Evolutionary conservation across 2,329 filamentous ascomycete species (phyloP).

Genomic region (Fusarium sp.): DNA sequence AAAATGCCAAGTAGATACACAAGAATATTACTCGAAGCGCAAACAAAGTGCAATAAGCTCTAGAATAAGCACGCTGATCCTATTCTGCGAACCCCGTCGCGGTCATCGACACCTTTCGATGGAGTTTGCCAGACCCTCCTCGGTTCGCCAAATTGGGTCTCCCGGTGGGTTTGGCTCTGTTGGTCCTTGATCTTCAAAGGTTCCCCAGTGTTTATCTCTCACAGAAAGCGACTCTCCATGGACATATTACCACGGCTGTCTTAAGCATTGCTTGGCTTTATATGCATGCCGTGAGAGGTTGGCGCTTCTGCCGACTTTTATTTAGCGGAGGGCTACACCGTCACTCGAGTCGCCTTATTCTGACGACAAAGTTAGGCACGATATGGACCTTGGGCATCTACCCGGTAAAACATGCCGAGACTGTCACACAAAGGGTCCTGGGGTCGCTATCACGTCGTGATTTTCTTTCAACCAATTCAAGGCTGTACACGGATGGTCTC

Average conservation of each 20-base stretch:
- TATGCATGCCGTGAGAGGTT: background rate
- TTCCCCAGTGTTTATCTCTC: conserved; percentile 4
- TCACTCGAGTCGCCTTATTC: background rate
- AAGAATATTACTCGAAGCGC: background rate
- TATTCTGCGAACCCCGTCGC: background rate
- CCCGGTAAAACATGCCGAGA: background rate
- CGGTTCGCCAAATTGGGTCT: conserved; percentile 11
- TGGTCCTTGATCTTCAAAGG: background rate
- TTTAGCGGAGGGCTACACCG: background rate
- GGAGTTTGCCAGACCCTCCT: conserved; percentile 1
- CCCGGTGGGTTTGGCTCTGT: background rate
- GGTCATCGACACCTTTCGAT: background rate
- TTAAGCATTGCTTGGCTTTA: background rate
- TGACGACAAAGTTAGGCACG: background rate
- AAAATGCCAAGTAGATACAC: background rate
- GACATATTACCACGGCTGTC: background rate
- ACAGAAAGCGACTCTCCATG: background rate
- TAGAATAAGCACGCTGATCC: conserved; percentile 15
- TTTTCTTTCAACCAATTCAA: background rate
- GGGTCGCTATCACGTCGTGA: background rate
- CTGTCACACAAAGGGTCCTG: background rate
- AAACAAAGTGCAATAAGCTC: conserved; percentile 3
- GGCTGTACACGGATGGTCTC: background rate
- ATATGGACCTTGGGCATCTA: background rate
- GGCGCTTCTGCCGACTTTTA: background rate